Conservation (phyloP, 2,329 filamentous ascomycete genomes). For the Venturia aucupariae region DNA sequence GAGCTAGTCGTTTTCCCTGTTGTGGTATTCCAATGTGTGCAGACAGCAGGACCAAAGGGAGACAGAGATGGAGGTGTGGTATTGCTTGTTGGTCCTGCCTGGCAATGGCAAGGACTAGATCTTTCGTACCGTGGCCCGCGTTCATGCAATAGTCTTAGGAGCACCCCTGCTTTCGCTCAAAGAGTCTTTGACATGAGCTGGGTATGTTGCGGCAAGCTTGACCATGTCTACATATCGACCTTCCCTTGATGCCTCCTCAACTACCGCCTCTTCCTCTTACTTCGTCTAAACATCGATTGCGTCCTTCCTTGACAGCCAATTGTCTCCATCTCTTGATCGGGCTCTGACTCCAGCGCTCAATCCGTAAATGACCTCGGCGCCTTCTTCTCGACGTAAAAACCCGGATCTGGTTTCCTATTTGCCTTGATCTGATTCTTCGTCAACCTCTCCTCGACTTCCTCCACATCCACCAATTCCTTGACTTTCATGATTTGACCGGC, state of each 20-base stretch:
- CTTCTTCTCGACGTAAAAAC: slow-evolving; percentile 66
- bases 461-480: slow-evolving; percentile 80
- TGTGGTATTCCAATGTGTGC: too few relatives aligned
- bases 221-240: not conserved
- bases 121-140: too few relatives aligned
- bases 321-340: not conserved
- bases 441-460: slow-evolving; percentile 61
- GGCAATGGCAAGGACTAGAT: slow-evolving; percentile 1
- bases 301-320: not conserved
- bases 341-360: not conserved
- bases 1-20: too few relatives aligned
- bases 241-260: not conserved
- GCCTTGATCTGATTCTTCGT: slow-evolving; percentile 60
- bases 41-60: not conserved
- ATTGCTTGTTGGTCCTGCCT: not conserved
- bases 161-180: not conserved
- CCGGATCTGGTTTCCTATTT: slow-evolving; percentile 63
- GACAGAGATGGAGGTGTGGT: not conserved
- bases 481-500: slow-evolving; percentile 90
- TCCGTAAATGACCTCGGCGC: not conserved
- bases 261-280: not conserved
- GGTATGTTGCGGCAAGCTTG: not conserved
- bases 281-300: not conserved
- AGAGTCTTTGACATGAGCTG: not conserved
- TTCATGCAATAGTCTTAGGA: not conserved